phyloP scores from a whole-genome alignment of 1,284 basidiomycete genomes.

The Marasmius tenuissimus region DNA sequence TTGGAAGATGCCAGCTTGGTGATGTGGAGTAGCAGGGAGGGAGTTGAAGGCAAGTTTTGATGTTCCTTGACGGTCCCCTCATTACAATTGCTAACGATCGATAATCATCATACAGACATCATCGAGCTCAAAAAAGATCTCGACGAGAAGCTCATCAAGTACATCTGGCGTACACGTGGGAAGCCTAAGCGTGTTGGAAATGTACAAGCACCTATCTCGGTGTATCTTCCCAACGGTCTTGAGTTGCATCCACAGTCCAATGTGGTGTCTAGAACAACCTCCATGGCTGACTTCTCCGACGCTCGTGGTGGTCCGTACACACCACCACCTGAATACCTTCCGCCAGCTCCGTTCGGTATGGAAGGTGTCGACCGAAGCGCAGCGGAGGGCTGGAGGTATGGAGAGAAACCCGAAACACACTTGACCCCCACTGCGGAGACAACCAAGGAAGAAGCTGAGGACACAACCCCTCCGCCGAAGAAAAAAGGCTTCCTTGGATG shows the following conservation, averaged over 20 bases:
- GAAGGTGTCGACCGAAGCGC: conserved; percentile 12
- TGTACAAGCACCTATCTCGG: background rate
- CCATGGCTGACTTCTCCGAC: background rate
- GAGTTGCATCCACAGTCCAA: background rate
- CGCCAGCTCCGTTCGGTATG: conserved; percentile 11
- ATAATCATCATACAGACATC: conserved; percentile 69
- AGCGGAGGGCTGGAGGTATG: background rate
- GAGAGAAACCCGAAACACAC: background rate
- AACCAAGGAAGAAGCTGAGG: background rate
- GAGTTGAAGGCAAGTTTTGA: background rate
- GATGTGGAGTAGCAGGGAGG: background rate
- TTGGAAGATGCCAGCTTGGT: conserved; percentile 32
- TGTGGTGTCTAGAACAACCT: background rate
- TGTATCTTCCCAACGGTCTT: background rate
- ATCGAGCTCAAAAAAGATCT: conserved; percentile 65
- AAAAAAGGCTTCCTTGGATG: conserved; percentile 4
- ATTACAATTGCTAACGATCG: conserved; percentile 63
- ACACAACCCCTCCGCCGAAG: background rate
- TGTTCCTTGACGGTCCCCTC: background rate
- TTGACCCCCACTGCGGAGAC: background rate
- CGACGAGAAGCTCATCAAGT: conserved; percentile 78
- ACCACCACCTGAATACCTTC: background rate
- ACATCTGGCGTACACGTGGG: conserved; percentile 70
- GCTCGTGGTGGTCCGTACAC: background rate
- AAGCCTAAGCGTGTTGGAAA: conserved; percentile 33